These are phyloP conservation scores for Saksenaea vasiformis DNA, from an alignment of 371 early-diverging fungal genomes.

Conservation along the genomic window DNA sequence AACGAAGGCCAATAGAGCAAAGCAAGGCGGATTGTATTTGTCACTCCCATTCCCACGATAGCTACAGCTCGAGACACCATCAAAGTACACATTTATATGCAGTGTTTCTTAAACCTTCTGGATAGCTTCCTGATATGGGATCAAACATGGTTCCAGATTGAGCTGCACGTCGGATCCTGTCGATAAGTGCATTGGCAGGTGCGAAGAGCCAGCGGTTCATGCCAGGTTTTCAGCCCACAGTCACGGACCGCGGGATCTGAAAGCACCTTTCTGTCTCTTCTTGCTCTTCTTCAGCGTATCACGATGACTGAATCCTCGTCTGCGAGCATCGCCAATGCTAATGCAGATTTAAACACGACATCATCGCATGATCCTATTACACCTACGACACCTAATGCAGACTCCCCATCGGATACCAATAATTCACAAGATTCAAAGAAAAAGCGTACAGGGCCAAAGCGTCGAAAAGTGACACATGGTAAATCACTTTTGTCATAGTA, in stretches of 20 bases:
- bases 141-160: too few species aligned
- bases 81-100: too few species aligned
- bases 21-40: too few species aligned
- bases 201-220: too few species aligned
- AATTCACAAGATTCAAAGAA: conserved; percentile 52
- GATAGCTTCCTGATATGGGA: too few species aligned
- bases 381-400: conserved; percentile 5
- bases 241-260: background rate
- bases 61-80: too few species aligned
- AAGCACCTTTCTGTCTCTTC: background rate
- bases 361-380: conserved; percentile 1
- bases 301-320: background rate
- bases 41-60: too few species aligned
- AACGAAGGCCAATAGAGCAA: too few species aligned
- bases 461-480: conserved; percentile 78
- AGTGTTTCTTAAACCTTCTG: too few species aligned
- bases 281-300: background rate
- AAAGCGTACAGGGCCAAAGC: conserved; percentile 67
- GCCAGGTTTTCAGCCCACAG: background rate
- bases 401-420: conserved; percentile 12
- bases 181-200: too few species aligned
- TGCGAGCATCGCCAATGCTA: background rate
- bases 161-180: too few species aligned
- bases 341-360: background rate
- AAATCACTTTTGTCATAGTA: conserved; percentile 7